Base-by-base conservation (phyloP, 345 rosid genomes). In the Hibiscus trionum region DNA sequence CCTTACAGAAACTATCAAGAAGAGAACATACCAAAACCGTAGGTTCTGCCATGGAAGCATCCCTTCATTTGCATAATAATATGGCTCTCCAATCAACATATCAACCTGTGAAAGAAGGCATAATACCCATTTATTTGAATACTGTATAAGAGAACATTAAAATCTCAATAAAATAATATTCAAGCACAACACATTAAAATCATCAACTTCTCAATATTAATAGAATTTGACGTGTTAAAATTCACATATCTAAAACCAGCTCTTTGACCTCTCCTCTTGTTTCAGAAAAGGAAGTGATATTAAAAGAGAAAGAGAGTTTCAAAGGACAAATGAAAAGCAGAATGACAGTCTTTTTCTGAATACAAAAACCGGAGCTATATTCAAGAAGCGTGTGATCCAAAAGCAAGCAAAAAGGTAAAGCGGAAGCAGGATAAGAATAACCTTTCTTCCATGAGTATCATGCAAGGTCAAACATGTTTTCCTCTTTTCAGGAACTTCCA, bases 1-100 rank as follows among this genome's bases (percentile, higher is more conserved):
- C 46, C 2, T 42, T 24, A 57, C 24, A 16, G 63, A n/a, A 72
- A 16, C 39, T 29, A 24, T 17, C n/a, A 49, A 59, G 14, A 14
- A 56, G 27, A 70, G 63, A 35, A 77, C 70, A 16, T 83, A 95
- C 99, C 99, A 95, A 82, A 95, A 95, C 44, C 96, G 93, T 68
- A 95, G 88, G 81, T 88, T 88, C 72, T 90, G 90, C 97, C 99
- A 95, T 2, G 96, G 99, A 78, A 95, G 97, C 80, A 79, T 80
- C 77, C 86, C 86, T 60, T 92, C 97, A 77, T 81, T 83, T 72
- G 89, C 97, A 76, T 72, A 78, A 78, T 86, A 95, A 79, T 84
- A 90, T 31, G 97, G 99, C 76, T 95, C 99, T 71, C 89, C 96
- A 72, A 95, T 82, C 80, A 92, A 76, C 74, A 89, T 76, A 77